A percentile compares a stretch with the other conserved stretches of the same genome.
phyloP scores from a whole-genome alignment of 768 basidiomycete species.

The Boletus rex-veris region DNA sequence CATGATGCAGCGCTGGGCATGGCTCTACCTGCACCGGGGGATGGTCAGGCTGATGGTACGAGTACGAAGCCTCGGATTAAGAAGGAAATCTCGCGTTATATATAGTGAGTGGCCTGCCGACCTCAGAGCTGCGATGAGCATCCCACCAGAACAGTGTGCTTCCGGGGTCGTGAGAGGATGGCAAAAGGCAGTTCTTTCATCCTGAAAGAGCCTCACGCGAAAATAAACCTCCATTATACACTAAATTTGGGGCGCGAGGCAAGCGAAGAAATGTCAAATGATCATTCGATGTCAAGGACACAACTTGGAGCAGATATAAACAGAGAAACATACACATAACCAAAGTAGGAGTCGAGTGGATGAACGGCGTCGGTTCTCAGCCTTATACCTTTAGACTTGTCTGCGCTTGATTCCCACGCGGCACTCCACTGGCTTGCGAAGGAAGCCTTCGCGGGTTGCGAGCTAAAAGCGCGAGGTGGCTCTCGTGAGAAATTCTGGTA shows the following conservation, averaged over 20 bases:
- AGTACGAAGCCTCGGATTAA: constrained; percentile 13
- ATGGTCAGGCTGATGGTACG: constrained; percentile 1
- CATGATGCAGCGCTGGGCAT: constrained; percentile 18
- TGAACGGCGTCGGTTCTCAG: neutral
- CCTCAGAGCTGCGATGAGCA: neutral
- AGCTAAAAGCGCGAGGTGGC: constrained; percentile 40
- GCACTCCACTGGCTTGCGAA: constrained; percentile 77
- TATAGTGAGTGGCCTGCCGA: constrained; percentile 5
- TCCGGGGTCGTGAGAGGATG: constrained; percentile 10
- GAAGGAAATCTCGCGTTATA: constrained; percentile 1
- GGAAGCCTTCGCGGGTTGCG: constrained; percentile 78
- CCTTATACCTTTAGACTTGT: constrained; percentile 28
- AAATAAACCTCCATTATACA: constrained; percentile 13
- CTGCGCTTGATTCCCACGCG: constrained; percentile 69
- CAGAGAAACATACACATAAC: neutral
- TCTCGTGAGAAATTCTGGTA: constrained; percentile 3
- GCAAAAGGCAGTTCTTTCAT: neutral
- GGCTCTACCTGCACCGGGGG: constrained; percentile 1
- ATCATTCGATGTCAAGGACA: neutral
- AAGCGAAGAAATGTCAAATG: neutral
- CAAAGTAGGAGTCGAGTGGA: neutral
- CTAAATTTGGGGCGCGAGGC: neutral
- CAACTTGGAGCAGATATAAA: neutral
- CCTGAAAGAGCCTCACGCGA: constrained; percentile 1
- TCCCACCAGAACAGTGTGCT: constrained; percentile 3